These are phyloP conservation scores for Saturnispora hagleri DNA, from an alignment of 805 yeast species.

Conservation along the genomic window DNA sequence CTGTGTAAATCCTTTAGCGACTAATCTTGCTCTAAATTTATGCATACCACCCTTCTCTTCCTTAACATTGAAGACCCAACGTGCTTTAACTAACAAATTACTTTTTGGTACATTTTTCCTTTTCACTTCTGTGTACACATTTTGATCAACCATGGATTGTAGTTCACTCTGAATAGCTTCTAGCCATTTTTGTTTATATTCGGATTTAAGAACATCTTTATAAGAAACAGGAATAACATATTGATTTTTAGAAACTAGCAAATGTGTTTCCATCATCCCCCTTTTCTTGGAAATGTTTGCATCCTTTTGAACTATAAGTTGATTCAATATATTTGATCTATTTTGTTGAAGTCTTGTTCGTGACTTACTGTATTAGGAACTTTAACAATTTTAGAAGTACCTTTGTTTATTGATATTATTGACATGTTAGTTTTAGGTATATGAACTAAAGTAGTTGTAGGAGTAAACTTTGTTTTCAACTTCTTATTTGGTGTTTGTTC, in stretches of 20 bases:
- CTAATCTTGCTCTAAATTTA: slow-evolving; percentile 7
- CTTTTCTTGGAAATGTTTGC: neutral
- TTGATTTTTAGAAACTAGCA: neutral
- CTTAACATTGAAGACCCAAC: slow-evolving; percentile 10
- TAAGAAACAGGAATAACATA: neutral
- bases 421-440: neutral
- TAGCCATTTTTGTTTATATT: neutral
- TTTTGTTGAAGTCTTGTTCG: neutral
- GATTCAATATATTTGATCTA: neutral
- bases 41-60: slow-evolving; percentile 2
- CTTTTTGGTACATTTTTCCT: neutral
- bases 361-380: neutral
- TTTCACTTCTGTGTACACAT: neutral
- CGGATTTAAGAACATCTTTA: neutral
- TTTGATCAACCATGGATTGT: neutral
- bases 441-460: neutral
- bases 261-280: neutral
- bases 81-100: neutral
- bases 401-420: neutral
- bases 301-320: neutral
- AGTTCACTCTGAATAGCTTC: neutral
- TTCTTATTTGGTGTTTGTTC: neutral
- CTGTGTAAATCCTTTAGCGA: slow-evolving; percentile 9
- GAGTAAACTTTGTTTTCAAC: neutral
- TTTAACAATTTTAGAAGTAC: neutral